Conservation (phyloP, 2,329 filamentous ascomycete species). For the Colletotrichum sidae region DNA sequence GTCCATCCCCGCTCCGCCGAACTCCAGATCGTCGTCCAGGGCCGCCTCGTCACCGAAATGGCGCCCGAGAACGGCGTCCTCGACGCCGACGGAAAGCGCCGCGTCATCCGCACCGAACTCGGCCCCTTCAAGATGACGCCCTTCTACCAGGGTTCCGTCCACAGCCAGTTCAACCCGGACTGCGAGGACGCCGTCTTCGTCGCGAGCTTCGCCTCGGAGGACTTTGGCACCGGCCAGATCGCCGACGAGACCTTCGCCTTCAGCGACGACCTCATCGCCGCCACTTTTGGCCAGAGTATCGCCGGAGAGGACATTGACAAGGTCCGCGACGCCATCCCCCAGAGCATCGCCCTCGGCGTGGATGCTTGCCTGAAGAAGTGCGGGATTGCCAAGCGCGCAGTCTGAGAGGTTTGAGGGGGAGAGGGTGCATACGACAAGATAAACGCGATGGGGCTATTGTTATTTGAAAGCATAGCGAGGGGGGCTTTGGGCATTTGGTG, state of each 20-base stretch:
- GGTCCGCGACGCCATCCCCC: constrained; percentile 57
- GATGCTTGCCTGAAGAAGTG: constrained; percentile 63
- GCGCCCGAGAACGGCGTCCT: constrained; percentile 63
- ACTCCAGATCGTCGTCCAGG: constrained; percentile 63
- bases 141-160: constrained; percentile 66
- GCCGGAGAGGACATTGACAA: constrained; percentile 58
- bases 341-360: constrained; percentile 62
- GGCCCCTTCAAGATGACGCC: constrained; percentile 60
- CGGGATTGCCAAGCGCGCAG: constrained; percentile 45
- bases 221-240: constrained; percentile 63
- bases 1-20: constrained; percentile 65
- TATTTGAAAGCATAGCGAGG: not conserved
- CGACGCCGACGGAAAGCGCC: constrained; percentile 48
- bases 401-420: not conserved
- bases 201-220: constrained; percentile 61
- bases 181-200: constrained; percentile 63
- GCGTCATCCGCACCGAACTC: constrained; percentile 50
- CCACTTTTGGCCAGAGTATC: constrained; percentile 59
- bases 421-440: not conserved
- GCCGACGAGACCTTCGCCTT: constrained; percentile 63
- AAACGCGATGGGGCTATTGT: not conserved
- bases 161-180: constrained; percentile 68
- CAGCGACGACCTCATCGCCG: constrained; percentile 56
- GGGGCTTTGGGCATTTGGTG: not conserved
- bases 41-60: constrained; percentile 63